phyloP scores from a whole-genome alignment of 164 flowering plant species.

The Vitis riparia region DNA sequence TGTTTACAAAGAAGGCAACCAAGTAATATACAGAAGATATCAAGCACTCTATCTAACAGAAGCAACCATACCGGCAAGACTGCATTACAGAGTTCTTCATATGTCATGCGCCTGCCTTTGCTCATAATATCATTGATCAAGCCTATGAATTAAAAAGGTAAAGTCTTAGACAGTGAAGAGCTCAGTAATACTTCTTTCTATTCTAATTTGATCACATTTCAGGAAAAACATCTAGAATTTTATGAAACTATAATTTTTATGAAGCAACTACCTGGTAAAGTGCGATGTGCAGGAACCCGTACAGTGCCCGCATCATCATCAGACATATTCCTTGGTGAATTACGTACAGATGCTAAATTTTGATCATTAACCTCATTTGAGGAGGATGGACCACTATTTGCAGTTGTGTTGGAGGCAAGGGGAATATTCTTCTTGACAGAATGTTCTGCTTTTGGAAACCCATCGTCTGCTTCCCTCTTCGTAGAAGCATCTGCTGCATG shows the following conservation, averaged over 20 bases:
- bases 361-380: conserved; percentile 55
- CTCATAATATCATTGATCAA: conserved; percentile 89
- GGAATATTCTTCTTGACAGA: conserved; percentile 38
- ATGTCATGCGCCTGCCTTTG: conserved; percentile 79
- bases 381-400: conserved; percentile 48
- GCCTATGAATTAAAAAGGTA: conserved; percentile 36
- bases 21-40: conserved; percentile 2
- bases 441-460: conserved; percentile 30
- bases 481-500: conserved; percentile 29
- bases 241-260: background rate
- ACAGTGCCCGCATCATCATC: conserved; percentile 61
- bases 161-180: background rate
- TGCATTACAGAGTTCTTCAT: conserved; percentile 89
- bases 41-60: background rate
- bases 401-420: conserved; percentile 23
- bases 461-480: conserved; percentile 42
- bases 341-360: conserved; percentile 36
- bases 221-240: background rate
- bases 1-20: background rate
- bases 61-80: conserved; percentile 73
- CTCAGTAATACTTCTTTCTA: too few species aligned
- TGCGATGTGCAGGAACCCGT: conserved; percentile 50
- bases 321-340: conserved; percentile 49
- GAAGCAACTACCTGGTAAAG: conserved; percentile 77
- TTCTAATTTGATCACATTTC: too few species aligned